These are phyloP conservation scores for Hypoxylon intermedium DNA, from an alignment of 495 filamentous ascomycete genomes.

Conservation along the genomic window DNA sequence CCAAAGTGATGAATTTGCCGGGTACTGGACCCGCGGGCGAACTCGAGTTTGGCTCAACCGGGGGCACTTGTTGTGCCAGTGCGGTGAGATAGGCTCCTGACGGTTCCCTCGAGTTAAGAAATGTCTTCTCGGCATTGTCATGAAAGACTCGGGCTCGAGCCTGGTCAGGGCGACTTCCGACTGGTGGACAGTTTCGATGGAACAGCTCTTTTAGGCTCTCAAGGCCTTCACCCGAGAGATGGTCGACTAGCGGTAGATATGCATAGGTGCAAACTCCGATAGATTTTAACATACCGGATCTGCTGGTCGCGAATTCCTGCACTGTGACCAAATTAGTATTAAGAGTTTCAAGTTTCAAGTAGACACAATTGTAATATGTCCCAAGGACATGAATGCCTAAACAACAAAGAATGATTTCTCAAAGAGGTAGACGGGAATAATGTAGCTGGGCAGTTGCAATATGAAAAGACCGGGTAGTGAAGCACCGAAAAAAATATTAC, in stretches of 20 bases:
- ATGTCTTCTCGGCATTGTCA: constrained; percentile 14
- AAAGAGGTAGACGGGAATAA: no score
- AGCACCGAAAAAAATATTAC: background rate
- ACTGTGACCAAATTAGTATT: background rate
- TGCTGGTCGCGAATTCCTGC: constrained; percentile 1
- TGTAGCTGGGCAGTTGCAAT: no score
- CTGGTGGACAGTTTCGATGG: background rate
- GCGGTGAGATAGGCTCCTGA: constrained; percentile 12
- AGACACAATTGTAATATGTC: no score
- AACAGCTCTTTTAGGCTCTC: background rate
- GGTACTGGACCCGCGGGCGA: constrained; percentile 1
- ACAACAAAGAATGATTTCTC: no score
- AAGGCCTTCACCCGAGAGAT: background rate
- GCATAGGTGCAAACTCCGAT: constrained; percentile 19
- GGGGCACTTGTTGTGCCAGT: background rate
- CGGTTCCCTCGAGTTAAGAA: constrained; percentile 11
- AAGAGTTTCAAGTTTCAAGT: background rate
- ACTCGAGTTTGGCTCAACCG: background rate
- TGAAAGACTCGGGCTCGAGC: background rate
- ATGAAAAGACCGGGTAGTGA: background rate
- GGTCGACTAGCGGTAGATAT: constrained; percentile 3
- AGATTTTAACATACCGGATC: constrained; percentile 12
- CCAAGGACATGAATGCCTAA: no score
- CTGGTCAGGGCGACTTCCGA: background rate
- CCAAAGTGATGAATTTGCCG: constrained; percentile 53